Evolutionary conservation across 768 basidiomycete genomes (phyloP).

Genomic region (Cytidiella melzeri): DNA sequence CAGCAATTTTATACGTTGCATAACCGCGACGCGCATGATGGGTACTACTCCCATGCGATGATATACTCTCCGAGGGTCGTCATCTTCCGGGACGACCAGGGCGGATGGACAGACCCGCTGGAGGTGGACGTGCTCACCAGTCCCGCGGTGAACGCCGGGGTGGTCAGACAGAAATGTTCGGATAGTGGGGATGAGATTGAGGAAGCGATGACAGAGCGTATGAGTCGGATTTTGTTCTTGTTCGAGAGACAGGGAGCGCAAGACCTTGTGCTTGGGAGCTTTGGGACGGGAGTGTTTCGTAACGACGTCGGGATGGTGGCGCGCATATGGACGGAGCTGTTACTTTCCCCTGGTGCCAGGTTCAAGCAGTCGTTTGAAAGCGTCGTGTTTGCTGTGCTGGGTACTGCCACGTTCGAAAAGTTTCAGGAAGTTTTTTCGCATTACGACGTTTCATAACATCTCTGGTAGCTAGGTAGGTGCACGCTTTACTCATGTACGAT

Average conservation of each 20-base stretch:
- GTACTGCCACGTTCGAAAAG: constrained; percentile 37
- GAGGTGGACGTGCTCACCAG: constrained; percentile 63
- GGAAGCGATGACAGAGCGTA: constrained; percentile 58
- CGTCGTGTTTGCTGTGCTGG: constrained; percentile 64
- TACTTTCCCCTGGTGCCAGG: constrained; percentile 42
- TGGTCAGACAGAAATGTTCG: constrained; percentile 24
- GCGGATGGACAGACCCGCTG: constrained; percentile 49
- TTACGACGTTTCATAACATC: not conserved
- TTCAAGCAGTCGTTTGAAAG: constrained; percentile 54
- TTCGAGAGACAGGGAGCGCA: constrained; percentile 56
- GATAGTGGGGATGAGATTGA: constrained; percentile 36
- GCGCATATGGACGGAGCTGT: constrained; percentile 56
- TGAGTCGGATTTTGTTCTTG: constrained; percentile 59
- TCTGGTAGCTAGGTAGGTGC: too few species aligned
- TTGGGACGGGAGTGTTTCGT: constrained; percentile 73
- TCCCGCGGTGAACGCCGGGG: constrained; percentile 69
- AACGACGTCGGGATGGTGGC: constrained; percentile 58
- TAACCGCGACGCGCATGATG: constrained; percentile 34
- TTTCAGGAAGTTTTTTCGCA: constrained; percentile 33
- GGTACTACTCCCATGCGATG: constrained; percentile 76
- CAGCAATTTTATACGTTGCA: constrained; percentile 61
- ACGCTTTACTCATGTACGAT: too few species aligned
- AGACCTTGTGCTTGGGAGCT: constrained; percentile 65
- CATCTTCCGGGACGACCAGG: constrained; percentile 59
- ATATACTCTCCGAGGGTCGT: constrained; percentile 62